Percentiles rank a stretch among this genome's conserved stretches.
Evolutionary conservation across 148 eudicot species (phyloP).

Genomic region (Salicornia ramosissima): DNA sequence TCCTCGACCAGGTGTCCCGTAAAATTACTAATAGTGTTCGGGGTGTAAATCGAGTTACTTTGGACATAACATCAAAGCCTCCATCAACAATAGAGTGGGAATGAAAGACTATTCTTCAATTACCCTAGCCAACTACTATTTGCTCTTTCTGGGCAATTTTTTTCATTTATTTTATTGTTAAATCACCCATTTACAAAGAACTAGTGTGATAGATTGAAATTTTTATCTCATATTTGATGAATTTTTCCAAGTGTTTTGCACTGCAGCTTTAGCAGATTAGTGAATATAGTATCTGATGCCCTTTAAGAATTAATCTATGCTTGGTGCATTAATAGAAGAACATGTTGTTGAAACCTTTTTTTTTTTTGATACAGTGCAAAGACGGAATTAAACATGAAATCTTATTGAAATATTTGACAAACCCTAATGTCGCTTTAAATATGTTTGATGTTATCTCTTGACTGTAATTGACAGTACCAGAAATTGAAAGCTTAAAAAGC

Average conservation of each 20-base stretch:
- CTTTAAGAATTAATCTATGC: no score
- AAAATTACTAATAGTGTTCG: conserved; percentile 81
- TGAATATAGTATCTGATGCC: not conserved
- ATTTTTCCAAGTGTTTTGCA: not conserved
- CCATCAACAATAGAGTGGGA: conserved; percentile 99
- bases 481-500: no score
- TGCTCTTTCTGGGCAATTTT: not conserved
- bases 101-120: conserved; percentile 24
- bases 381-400: no score
- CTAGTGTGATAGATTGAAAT: conserved; percentile 3
- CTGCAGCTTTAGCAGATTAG: not conserved
- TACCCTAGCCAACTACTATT: not conserved
- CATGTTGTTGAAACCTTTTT: no score
- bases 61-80: conserved; percentile 97
- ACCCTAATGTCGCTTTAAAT: no score
- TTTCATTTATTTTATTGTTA: conserved; percentile 13
- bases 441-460: no score
- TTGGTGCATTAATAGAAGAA: no score
- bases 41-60: conserved; percentile 85
- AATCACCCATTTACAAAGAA: conserved; percentile 1
- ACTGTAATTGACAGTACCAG: no score
- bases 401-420: no score
- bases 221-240: not conserved
- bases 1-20: conserved; percentile 66
- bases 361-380: no score